Evolutionary conservation across 306 rosid species (phyloP), one percentile per base, ranked within the genome.

Genomic region (Comarum palustre): DNA sequence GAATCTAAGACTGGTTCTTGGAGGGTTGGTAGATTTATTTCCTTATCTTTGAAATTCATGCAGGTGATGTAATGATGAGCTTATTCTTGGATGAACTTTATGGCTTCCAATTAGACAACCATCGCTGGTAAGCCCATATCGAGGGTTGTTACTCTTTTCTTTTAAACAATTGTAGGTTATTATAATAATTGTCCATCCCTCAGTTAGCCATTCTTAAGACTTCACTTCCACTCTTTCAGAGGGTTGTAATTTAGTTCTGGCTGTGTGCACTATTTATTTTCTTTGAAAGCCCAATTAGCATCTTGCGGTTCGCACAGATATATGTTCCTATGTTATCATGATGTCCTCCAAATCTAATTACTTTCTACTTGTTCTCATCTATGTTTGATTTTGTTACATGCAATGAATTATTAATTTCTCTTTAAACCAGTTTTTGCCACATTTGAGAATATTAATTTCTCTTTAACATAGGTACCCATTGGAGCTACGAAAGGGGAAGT

Each of bases 1-100:
- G 19, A 57, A 25, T 25, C 19, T 57, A 57, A 17, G 63, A 60
- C 66, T 31, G 39, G 20, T 25, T 50, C 3, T 27, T 8, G 27
- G 3, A 55, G 52, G 11, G 39, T 38, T 38, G 66, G 52, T 52
- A 43, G 51, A 70, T 46, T 38, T 68, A 72, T 67, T 74, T 61
- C 31, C 71, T 34, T 58, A 65, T 79, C 57, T 71, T 48, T 31
- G 46, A 25, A 68, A 72, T 72, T 51, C 77, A 20, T 83, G 84
- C 89, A 94, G 97, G 97, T 80, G 96, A 91, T 85, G 88, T 79
- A 71, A 85, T 94, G 80, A 89, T 93, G 95, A 94, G 99, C 86
- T 87, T 94, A 82, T 94, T 94, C 86, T 81, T 89, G 89, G 85
- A 91, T 64, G 97, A 94, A 85, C 91, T 94, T 75, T 94, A 94